Conservation (phyloP, 2,329 filamentous ascomycete genomes). For the Ophiostoma sp. region DNA sequence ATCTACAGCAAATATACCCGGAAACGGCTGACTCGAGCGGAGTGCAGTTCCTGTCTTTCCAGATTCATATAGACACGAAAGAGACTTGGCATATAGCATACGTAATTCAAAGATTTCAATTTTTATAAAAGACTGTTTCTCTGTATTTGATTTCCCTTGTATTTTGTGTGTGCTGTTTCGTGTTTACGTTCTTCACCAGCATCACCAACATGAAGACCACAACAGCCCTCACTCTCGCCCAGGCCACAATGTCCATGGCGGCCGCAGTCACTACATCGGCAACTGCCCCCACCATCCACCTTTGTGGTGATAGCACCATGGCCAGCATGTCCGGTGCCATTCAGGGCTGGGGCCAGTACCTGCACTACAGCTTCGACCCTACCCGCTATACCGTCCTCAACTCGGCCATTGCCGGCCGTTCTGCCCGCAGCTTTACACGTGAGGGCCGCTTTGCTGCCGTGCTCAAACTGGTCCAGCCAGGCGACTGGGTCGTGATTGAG, state of each 20-base stretch:
- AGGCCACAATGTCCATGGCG: constrained; percentile 6
- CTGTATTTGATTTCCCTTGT: not conserved
- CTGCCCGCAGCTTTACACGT: constrained; percentile 64
- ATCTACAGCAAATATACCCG: constrained; percentile 11
- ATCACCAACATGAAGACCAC: not conserved
- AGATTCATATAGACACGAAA: not conserved
- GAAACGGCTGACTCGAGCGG: not conserved
- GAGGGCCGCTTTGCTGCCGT: constrained; percentile 65
- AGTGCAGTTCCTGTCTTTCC: constrained; percentile 2
- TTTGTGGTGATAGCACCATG: constrained; percentile 60
- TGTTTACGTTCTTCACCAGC: not conserved
- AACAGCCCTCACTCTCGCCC: not conserved
- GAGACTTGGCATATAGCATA: not conserved
- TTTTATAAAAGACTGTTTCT: not conserved
- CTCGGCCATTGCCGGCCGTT: constrained; percentile 65
- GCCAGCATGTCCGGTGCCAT: constrained; percentile 41
- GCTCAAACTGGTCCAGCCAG: constrained; percentile 48
- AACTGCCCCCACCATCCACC: constrained; percentile 43
- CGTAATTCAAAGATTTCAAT: not conserved
- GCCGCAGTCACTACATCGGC: not conserved
- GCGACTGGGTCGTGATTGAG: constrained; percentile 67
- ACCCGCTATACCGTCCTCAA: constrained; percentile 60
- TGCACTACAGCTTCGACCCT: constrained; percentile 47
- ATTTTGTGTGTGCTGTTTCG: not conserved
- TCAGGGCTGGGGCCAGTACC: constrained; percentile 57